Evolutionary conservation across 2,329 filamentous ascomycete genomes (phyloP), one percentile per base, ranked within the genome.

Genomic region (Talaromyces marneffei): DNA sequence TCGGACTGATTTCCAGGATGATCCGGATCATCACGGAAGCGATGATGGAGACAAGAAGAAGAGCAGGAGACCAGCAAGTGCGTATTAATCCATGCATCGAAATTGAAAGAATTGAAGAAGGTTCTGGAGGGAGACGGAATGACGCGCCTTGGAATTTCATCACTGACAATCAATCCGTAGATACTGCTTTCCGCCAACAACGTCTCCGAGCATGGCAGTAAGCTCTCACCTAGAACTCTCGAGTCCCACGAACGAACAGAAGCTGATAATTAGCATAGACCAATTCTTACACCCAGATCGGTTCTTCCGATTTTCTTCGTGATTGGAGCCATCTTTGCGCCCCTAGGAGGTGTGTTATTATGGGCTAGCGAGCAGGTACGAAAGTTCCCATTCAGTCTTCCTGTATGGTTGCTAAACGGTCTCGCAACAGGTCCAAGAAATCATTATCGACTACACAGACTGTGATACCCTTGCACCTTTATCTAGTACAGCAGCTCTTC

Each of bases 141-240:
- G 7, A 16, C 18, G 20, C 33, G 7, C 33, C 9, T 29, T 29
- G 25, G 23, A 6, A 18, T 18, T 27, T n/a, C n/a, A 33, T 18
- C n/a, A 44, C 48, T 59, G 57, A 59, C 10, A 35, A 10, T 40
- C 35, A 35, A 25, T 52, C 37, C 57, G 60, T 71, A 96, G 91
- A 97, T 79, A 97, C 93, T 63, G 94, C 94, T 10, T 99, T 97
- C 75, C 86, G 94, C 70, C 94, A 99, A 75, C 94, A 99, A 78
- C 87, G 94, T 73, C 79, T 99, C 76, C 97, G 97, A 79, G 94
- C 94, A 80, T 99, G 94, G 94, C 94, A 99, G 89, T 95, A 82
- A 78, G 91, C 52, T 55, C 52, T 55, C 9, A 12, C 12, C 48
- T 35, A 4, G 2, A 23, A 40, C 14, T 14, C 25, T 40, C 52